phyloP scores from a whole-genome alignment of 1,139 yeast genomes.

The Suhomyces yuchorum region DNA sequence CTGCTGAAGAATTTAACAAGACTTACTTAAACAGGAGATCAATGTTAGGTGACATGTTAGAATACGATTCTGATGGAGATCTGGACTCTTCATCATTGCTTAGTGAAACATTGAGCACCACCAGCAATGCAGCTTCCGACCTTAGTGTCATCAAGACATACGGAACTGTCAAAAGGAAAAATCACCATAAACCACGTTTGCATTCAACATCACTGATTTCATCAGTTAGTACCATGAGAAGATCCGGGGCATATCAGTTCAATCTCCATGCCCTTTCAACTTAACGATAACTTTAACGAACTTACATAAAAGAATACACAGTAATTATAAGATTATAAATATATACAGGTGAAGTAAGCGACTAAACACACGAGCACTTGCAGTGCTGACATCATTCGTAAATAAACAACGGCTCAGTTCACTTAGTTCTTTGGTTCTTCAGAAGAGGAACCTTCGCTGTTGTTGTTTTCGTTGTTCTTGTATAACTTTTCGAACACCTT shows the following conservation, averaged over 20 bases:
- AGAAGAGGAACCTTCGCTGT: slow-evolving; percentile 24
- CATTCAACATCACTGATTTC: slow-evolving; percentile 18
- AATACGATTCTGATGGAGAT: slow-evolving; percentile 41
- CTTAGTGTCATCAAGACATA: slow-evolving; percentile 25
- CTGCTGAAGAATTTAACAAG: slow-evolving; percentile 28
- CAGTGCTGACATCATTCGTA: slow-evolving; percentile 15
- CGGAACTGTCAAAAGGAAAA: slow-evolving; percentile 20
- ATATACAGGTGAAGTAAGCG: slow-evolving; percentile 21
- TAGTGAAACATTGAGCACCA: slow-evolving; percentile 2
- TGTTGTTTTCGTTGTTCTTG: slow-evolving; percentile 61
- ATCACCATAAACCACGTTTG: slow-evolving; percentile 6
- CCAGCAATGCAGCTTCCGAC: slow-evolving; percentile 18
- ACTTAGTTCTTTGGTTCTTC: slow-evolving; percentile 49
- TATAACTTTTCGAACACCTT: slow-evolving; percentile 95
- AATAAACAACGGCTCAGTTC: slow-evolving; percentile 17
- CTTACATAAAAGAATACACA: slow-evolving; percentile 1
- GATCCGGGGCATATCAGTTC: slow-evolving; percentile 24
- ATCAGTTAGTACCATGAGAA: slow-evolving; percentile 20
- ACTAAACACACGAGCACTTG: slow-evolving; percentile 15
- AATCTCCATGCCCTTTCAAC: slow-evolving; percentile 8
- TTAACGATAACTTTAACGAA: background rate
- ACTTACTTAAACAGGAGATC: slow-evolving; percentile 39
- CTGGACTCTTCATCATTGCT: slow-evolving; percentile 15
- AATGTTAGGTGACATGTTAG: slow-evolving; percentile 50
- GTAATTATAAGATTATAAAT: slow-evolving; percentile 11